A percentile compares a stretch with the other conserved stretches of the same genome.
Evolutionary conservation across 2,329 filamentous ascomycete species (phyloP).

Genomic region (Rosellinia necatrix): DNA sequence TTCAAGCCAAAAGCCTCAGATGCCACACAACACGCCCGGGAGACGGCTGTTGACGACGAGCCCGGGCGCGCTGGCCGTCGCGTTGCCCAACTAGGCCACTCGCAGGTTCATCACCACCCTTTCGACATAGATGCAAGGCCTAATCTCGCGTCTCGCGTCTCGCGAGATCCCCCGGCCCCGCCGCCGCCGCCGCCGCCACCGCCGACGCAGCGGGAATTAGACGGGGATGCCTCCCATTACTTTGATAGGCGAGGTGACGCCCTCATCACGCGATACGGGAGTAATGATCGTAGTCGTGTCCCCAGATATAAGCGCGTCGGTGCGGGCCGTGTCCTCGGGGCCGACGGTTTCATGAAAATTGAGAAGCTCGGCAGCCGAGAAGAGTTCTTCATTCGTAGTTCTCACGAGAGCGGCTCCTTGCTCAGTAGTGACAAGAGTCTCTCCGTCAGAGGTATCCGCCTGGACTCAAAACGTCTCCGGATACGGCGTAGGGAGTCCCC

Average conservation of each 20-base stretch:
- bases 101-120: conserved; percentile 6
- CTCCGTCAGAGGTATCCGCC: conserved; percentile 47
- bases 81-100: conserved; percentile 3
- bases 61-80: conserved; percentile 9
- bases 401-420: conserved; percentile 48
- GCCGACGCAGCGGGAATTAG: conserved; percentile 14
- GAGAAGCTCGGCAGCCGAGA: conserved; percentile 66
- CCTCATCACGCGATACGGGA: conserved; percentile 75
- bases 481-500: conserved; percentile 42
- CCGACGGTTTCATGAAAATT: conserved; percentile 63
- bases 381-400: conserved; percentile 55
- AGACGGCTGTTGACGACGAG: conserved; percentile 24
- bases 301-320: conserved; percentile 74
- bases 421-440: conserved; percentile 53
- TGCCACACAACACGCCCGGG: neutral
- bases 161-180: conserved; percentile 20
- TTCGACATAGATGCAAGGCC: conserved; percentile 15
- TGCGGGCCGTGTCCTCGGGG: conserved; percentile 71
- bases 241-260: conserved; percentile 78
- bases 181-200: conserved; percentile 26
- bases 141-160: conserved; percentile 5
- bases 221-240: conserved; percentile 51
- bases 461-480: conserved; percentile 47
- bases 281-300: conserved; percentile 71
- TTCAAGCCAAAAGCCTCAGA: conserved; percentile 54